phyloP scores from a whole-genome alignment of 805 yeast genomes.

The Kluyveromyces nonfermentans region DNA sequence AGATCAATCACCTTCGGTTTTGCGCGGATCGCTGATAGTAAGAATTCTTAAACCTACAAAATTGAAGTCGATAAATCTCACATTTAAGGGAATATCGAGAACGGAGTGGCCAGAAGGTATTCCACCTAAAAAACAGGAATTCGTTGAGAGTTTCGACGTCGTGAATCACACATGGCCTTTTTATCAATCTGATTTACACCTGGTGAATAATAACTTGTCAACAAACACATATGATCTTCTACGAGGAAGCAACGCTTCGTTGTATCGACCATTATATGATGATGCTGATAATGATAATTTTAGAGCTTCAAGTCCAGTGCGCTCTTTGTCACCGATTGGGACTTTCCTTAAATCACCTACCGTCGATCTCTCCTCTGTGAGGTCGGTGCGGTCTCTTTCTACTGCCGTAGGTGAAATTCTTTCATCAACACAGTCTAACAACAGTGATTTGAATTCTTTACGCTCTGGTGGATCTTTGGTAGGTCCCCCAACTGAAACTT shows the following conservation, averaged over 20 bases:
- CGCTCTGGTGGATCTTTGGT: constrained; percentile 7
- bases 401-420: constrained; percentile 23
- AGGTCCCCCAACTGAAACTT: constrained; percentile 21
- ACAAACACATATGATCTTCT: constrained; percentile 10
- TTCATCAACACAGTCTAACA: constrained; percentile 12
- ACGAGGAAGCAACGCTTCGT: constrained; percentile 19
- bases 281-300: constrained; percentile 14
- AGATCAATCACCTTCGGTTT: constrained; percentile 63
- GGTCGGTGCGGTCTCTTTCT: constrained; percentile 13
- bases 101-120: constrained; percentile 99
- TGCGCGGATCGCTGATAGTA: constrained; percentile 70
- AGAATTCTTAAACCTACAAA: constrained; percentile 64
- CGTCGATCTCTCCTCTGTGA: constrained; percentile 9
- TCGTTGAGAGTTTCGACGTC: constrained; percentile 53
- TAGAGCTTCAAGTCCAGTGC: constrained; percentile 3
- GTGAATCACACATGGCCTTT: constrained; percentile 89
- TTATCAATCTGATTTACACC: constrained; percentile 46
- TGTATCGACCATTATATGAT: constrained; percentile 15
- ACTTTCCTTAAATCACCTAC: constrained; percentile 21
- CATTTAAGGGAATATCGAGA: constrained; percentile 57
- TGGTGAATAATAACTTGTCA: constrained; percentile 10
- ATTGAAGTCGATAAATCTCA: constrained; percentile 52
- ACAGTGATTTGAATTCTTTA: constrained; percentile 9
- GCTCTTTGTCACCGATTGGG: constrained; percentile 23
- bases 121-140: constrained; percentile 73